Percentiles rank a stretch among this genome's conserved stretches.
These are phyloP conservation scores for Sanghuangporus sanghuang DNA, from an alignment of 1,284 basidiomycete genomes.

Conservation along the genomic window DNA sequence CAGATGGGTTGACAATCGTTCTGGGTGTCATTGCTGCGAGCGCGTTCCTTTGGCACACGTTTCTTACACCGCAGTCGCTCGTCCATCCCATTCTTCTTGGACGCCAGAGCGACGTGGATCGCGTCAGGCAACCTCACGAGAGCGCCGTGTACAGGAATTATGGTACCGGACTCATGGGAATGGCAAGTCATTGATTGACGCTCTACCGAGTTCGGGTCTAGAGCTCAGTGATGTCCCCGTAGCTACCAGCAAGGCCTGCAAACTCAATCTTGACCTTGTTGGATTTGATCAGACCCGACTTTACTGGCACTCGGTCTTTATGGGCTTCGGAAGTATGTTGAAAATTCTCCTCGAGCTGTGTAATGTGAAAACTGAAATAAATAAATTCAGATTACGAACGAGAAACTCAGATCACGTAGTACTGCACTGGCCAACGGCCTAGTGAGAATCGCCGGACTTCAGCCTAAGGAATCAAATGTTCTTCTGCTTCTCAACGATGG, in stretches of 20 bases:
- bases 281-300: conserved; percentile 61
- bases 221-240: conserved; percentile 8
- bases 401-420: conserved; percentile 56
- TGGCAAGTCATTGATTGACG: conserved; percentile 40
- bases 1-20: conserved; percentile 72
- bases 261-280: conserved; percentile 64
- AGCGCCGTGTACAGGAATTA: conserved; percentile 81
- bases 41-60: conserved; percentile 66
- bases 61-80: conserved; percentile 73
- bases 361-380: neutral
- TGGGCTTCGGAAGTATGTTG: conserved; percentile 66
- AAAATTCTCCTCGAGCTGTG: neutral
- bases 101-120: conserved; percentile 76
- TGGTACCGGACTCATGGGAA: conserved; percentile 70
- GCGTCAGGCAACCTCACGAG: conserved; percentile 67
- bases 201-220: neutral
- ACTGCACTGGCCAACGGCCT: conserved; percentile 67
- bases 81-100: conserved; percentile 81
- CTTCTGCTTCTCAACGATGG: conserved; percentile 70
- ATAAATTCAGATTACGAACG: conserved; percentile 57
- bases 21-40: conserved; percentile 67
- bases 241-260: conserved; percentile 69
- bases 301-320: conserved; percentile 61
- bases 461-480: conserved; percentile 60
- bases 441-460: conserved; percentile 49